phyloP scores from a whole-genome alignment of 768 basidiomycete species.

The Macrocybe gigantea region DNA sequence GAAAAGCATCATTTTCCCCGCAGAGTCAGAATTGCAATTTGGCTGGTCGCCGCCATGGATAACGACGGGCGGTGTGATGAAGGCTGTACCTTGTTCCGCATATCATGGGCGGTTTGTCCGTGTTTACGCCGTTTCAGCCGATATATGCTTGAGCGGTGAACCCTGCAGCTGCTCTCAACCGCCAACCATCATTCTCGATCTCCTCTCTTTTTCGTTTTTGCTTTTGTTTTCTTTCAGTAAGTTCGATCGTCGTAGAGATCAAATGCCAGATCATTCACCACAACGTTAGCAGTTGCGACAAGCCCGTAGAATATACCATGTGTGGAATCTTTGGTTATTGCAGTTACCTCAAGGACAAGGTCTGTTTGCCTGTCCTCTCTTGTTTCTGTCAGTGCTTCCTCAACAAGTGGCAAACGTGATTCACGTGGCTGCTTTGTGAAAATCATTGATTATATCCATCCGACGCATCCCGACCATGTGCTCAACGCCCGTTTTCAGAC shows the following conservation, averaged over 20 bases:
- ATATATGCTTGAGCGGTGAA: too few species aligned
- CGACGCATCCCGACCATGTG: not conserved
- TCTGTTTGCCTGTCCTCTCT: constrained; percentile 27
- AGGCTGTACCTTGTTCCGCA: too few species aligned
- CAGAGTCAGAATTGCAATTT: too few species aligned
- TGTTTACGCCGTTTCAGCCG: too few species aligned
- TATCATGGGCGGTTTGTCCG: too few species aligned
- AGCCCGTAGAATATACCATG: constrained; percentile 35
- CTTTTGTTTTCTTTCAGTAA: too few species aligned
- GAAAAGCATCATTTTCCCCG: too few species aligned
- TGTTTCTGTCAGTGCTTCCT: not conserved
- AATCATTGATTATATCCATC: too few species aligned
- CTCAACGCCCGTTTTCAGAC: constrained; percentile 39
- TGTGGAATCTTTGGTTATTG: constrained; percentile 98
- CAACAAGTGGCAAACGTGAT: not conserved
- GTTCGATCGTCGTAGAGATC: too few species aligned
- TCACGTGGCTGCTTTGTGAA: too few species aligned
- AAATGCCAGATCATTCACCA: not conserved
- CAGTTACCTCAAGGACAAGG: constrained; percentile 93
- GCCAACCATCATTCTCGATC: not conserved
- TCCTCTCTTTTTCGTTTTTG: not conserved
- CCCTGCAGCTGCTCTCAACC: not conserved
- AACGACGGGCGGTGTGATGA: too few species aligned
- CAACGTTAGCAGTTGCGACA: not conserved
- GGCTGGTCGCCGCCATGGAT: too few species aligned